A percentile compares a stretch with the other conserved stretches of the same genome.
Evolutionary conservation across 2,329 filamentous ascomycete genomes (phyloP).

Genomic region (Alternaria rosae): DNA sequence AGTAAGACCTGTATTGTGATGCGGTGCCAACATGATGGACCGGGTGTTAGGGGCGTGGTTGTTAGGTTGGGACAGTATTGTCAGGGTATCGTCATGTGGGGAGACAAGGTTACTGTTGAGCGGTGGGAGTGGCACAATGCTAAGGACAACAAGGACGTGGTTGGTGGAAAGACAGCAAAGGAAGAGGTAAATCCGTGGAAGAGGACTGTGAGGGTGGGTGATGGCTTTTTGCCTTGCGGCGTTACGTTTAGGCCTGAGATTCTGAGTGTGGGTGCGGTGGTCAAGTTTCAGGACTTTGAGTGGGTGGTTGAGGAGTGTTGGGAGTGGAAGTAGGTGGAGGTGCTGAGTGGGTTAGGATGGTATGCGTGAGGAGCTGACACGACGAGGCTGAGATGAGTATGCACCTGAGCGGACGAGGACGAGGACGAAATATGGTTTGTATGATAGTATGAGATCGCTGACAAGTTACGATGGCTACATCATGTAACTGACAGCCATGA

Average conservation of each 20-base stretch:
- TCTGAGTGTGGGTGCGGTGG: conserved; percentile 38
- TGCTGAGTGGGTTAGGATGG: neutral
- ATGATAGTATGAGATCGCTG: neutral
- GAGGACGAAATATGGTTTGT: too few relatives aligned
- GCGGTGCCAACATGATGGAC: conserved; percentile 45
- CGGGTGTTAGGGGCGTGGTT: conserved; percentile 58
- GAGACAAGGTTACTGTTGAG: conserved; percentile 58
- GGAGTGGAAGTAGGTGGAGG: conserved; percentile 26
- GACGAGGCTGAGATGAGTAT: neutral
- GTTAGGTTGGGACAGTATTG: conserved; percentile 62
- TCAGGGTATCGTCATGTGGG: conserved; percentile 64
- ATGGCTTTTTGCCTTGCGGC: conserved; percentile 52
- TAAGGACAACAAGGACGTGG: too few relatives aligned
- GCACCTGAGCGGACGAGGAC: too few relatives aligned
- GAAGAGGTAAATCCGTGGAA: conserved; percentile 43
- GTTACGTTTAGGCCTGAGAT: conserved; percentile 42
- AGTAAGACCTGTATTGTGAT: conserved; percentile 51
- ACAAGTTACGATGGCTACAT: neutral
- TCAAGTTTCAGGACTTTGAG: conserved; percentile 42
- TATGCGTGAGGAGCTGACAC: neutral
- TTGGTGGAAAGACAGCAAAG: conserved; percentile 2
- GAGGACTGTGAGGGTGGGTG: conserved; percentile 49
- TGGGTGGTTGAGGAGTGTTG: conserved; percentile 52
- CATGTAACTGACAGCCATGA: neutral
- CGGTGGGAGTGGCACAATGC: conserved; percentile 58